Evolutionary conservation across 768 basidiomycete species (phyloP).

Genomic region (Cystoderma amianthinum): DNA sequence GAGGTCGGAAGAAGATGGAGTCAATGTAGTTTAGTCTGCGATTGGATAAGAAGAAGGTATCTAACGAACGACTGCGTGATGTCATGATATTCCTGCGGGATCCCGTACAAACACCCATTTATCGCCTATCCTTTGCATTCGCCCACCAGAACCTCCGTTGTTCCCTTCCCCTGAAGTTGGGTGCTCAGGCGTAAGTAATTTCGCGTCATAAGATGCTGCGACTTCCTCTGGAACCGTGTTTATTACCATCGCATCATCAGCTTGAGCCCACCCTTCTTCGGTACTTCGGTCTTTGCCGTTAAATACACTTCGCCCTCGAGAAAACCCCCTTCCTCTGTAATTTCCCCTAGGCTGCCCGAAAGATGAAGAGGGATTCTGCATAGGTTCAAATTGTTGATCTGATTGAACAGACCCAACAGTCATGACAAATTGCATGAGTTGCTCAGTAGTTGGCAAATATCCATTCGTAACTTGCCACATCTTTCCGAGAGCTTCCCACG

Average conservation of each 20-base stretch:
- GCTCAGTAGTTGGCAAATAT: slow-evolving; percentile 61
- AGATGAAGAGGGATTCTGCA: slow-evolving; percentile 7
- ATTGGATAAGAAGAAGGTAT: slow-evolving; percentile 11
- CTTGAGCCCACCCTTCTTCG: slow-evolving; percentile 6
- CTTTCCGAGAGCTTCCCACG: slow-evolving; percentile 78
- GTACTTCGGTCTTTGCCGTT: slow-evolving; percentile 45
- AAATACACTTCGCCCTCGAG: slow-evolving; percentile 32
- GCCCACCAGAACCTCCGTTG: slow-evolving; percentile 29
- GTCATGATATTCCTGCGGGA: slow-evolving; percentile 20
- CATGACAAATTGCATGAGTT: slow-evolving; percentile 73
- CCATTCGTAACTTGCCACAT: slow-evolving; percentile 72
- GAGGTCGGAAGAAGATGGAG: slow-evolving; percentile 31
- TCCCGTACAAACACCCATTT: slow-evolving; percentile 66
- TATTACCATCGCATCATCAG: background rate
- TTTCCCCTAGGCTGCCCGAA: slow-evolving; percentile 21
- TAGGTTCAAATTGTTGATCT: slow-evolving; percentile 2
- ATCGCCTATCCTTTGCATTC: slow-evolving; percentile 68
- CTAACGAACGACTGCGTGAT: slow-evolving; percentile 6
- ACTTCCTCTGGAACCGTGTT: background rate
- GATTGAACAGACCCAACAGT: slow-evolving; percentile 15
- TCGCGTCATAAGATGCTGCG: slow-evolving; percentile 9
- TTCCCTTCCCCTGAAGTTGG: slow-evolving; percentile 5
- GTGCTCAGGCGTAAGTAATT: slow-evolving; percentile 3
- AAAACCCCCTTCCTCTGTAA: slow-evolving; percentile 25
- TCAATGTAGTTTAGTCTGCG: slow-evolving; percentile 27